phyloP scores from a whole-genome alignment of 495 filamentous ascomycete species.

The Aspergillus panamensis region DNA sequence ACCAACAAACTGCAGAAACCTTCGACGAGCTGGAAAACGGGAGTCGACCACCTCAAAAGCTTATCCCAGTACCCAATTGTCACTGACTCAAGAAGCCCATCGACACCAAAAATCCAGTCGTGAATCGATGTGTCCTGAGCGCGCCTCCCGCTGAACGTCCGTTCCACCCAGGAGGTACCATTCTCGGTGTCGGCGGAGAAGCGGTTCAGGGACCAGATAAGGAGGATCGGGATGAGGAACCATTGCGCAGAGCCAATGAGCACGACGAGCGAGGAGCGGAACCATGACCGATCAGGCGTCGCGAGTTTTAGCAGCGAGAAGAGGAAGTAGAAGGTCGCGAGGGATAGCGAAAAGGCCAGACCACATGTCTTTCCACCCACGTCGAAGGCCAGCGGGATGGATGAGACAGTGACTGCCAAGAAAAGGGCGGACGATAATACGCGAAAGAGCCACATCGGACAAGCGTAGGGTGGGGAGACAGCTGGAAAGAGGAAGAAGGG shows the following conservation, averaged over 20 bases:
- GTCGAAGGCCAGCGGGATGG: conserved; percentile 93
- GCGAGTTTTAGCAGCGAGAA: conserved; percentile 76
- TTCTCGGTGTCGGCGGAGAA: conserved; percentile 83
- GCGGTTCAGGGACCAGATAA: conserved; percentile 92
- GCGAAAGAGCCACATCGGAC: conserved; percentile 67
- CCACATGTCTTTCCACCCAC: conserved; percentile 93
- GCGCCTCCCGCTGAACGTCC: conserved; percentile 68
- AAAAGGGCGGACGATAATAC: conserved; percentile 72
- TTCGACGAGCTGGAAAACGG: conserved; percentile 88
- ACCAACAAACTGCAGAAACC: conserved; percentile 96
- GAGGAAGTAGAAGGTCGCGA: conserved; percentile 85
- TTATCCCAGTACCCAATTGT: conserved; percentile 88
- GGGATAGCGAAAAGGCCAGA: conserved; percentile 82
- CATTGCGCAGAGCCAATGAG: conserved; percentile 73
- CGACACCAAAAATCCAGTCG: conserved; percentile 81
- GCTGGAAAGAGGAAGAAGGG: neutral
- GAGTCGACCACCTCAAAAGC: conserved; percentile 86
- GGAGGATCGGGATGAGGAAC: conserved; percentile 71
- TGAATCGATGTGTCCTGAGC: conserved; percentile 60
- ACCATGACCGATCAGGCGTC: conserved; percentile 74
- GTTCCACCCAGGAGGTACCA: conserved; percentile 69
- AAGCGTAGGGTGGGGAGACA: neutral
- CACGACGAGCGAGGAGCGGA: conserved; percentile 63
- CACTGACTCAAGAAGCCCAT: conserved; percentile 71
- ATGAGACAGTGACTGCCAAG: conserved; percentile 83